Percentiles rank a stretch among this genome's conserved stretches.
These are phyloP conservation scores for Tillandsia leiboldiana DNA, from an alignment of 176 grass and related monocot genomes.

Conservation along the genomic window DNA sequence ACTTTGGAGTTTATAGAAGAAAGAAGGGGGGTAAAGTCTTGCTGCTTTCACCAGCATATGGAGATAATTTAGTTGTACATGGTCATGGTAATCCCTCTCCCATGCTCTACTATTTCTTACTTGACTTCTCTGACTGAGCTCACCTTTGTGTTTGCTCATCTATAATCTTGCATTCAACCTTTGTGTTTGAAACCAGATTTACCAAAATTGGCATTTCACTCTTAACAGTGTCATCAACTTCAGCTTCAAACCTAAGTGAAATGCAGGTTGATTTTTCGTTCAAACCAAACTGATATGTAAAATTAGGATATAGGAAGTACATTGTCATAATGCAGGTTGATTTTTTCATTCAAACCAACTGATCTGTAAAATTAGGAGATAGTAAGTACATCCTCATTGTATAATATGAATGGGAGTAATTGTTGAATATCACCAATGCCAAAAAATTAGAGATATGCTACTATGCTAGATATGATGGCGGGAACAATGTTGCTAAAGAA, in stretches of 20 bases:
- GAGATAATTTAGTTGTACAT: background rate
- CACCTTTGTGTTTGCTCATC: background rate
- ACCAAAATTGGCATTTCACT: background rate
- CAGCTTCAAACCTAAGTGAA: background rate
- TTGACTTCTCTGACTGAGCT: slow-evolving; percentile 4
- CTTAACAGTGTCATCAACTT: background rate
- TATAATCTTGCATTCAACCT: background rate
- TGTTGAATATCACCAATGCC: too few species aligned
- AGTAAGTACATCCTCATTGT: background rate
- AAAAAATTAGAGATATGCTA: too few species aligned
- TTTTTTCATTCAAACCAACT: background rate
- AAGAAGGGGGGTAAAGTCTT: background rate
- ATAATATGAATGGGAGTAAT: too few species aligned
- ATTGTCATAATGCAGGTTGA: background rate
- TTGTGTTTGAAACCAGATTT: background rate
- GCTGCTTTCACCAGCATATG: background rate
- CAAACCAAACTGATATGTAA: background rate
- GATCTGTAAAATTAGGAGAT: background rate
- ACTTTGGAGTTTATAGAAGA: slow-evolving; percentile 5
- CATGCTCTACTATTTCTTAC: background rate
- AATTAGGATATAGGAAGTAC: background rate
- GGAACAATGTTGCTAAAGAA: too few species aligned
- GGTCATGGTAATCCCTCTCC: background rate
- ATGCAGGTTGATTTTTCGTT: background rate
- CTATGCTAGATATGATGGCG: too few species aligned